These are phyloP conservation scores for Silene vulgaris DNA, from an alignment of 179 eudicot species.

Conservation along the genomic window DNA sequence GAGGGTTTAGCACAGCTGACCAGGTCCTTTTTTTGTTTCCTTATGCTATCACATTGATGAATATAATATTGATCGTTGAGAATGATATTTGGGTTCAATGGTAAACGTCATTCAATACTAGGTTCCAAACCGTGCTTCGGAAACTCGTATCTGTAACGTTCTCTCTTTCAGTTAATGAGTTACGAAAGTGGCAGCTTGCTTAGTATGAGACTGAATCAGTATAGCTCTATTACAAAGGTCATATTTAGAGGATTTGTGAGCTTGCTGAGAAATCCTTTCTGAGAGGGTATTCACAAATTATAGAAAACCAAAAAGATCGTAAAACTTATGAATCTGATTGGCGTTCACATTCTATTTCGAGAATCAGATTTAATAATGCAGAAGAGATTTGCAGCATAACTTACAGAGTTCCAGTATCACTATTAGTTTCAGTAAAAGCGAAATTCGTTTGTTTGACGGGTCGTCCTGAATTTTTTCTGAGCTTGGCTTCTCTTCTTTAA, in stretches of 20 bases:
- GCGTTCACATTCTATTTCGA: background rate
- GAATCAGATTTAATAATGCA: background rate
- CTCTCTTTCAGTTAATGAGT: background rate
- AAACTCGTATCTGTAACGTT: background rate
- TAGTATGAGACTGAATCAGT: background rate
- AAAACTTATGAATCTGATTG: background rate
- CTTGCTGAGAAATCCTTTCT: background rate
- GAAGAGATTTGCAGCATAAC: background rate
- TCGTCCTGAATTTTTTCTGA: background rate
- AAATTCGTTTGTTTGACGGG: background rate
- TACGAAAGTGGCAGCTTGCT: background rate
- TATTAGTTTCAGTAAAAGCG: background rate
- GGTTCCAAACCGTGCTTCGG: background rate
- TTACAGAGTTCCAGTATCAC: background rate
- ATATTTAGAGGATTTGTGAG: background rate
- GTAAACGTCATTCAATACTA: background rate
- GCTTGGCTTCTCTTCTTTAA: constrained; percentile 15
- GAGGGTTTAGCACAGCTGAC: constrained; percentile 88
- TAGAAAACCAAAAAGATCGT: background rate
- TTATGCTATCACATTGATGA: background rate
- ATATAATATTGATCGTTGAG: constrained; percentile 3
- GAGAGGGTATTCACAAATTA: background rate
- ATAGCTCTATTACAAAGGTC: background rate
- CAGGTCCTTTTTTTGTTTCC: constrained; percentile 48
- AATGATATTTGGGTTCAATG: background rate